These are phyloP conservation scores for Colletotrichum tabaci DNA, from an alignment of 2,329 filamentous ascomycete species.

Conservation along the genomic window DNA sequence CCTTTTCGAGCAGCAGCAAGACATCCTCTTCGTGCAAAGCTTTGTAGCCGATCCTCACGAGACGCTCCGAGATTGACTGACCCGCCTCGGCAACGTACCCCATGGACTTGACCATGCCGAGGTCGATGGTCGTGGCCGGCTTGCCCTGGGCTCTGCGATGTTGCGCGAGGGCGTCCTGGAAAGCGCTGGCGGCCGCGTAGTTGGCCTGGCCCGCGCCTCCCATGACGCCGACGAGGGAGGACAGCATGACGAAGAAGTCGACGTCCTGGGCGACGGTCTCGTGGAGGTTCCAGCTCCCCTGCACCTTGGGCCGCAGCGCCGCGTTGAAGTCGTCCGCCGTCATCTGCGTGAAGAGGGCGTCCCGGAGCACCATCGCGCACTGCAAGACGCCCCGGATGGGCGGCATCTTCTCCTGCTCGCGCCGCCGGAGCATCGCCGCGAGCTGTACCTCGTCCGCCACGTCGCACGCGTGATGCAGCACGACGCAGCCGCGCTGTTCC, in stretches of 20 bases:
- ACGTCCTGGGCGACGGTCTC: constrained; percentile 48
- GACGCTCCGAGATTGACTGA: neutral
- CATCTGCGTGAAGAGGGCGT: constrained; percentile 53
- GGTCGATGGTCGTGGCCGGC: constrained; percentile 63
- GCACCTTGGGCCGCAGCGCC: constrained; percentile 51
- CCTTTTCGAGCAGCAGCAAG: constrained; percentile 2
- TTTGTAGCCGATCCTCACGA: neutral
- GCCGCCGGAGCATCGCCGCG: constrained; percentile 46
- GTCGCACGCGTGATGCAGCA: constrained; percentile 18
- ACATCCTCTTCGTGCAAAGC: neutral
- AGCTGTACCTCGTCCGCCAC: constrained; percentile 44
- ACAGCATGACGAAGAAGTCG: constrained; percentile 55
- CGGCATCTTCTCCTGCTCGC: constrained; percentile 33
- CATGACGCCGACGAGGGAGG: constrained; percentile 47
- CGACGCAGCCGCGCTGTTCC: constrained; percentile 33
- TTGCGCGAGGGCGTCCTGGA: constrained; percentile 58
- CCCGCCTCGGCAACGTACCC: constrained; percentile 47
- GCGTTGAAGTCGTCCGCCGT: constrained; percentile 51
- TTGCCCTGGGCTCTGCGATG: constrained; percentile 57
- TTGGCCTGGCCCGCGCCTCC: constrained; percentile 56
- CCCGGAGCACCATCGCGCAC: constrained; percentile 59
- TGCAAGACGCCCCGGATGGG: constrained; percentile 23
- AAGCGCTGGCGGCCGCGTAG: constrained; percentile 61
- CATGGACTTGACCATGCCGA: constrained; percentile 65
- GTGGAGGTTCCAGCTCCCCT: constrained; percentile 50